These are phyloP conservation scores for Stereocaulon alpinum DNA, from an alignment of 495 filamentous ascomycete genomes.

Conservation along the genomic window DNA sequence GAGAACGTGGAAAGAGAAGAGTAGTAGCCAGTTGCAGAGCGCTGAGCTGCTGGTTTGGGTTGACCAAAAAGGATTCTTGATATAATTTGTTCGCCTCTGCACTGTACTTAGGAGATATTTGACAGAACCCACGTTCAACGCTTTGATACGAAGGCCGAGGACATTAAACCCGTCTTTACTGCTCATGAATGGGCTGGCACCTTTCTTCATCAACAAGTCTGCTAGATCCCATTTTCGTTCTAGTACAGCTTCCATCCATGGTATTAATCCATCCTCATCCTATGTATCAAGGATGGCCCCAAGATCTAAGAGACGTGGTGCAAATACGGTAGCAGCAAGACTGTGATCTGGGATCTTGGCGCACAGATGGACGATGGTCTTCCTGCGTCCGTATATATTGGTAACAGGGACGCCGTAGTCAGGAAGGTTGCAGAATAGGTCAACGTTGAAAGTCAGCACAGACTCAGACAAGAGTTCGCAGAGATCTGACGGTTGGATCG, in stretches of 20 bases:
- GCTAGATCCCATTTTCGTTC: constrained; percentile 26
- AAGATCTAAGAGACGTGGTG: constrained; percentile 17
- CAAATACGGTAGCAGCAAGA: constrained; percentile 16
- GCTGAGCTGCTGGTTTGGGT: constrained; percentile 20
- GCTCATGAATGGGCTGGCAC: constrained; percentile 17
- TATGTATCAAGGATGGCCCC: constrained; percentile 14
- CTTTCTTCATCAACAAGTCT: constrained; percentile 17
- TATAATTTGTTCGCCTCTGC: constrained; percentile 11
- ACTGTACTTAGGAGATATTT: constrained; percentile 24
- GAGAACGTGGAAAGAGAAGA: constrained; percentile 13
- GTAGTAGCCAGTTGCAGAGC: constrained; percentile 21
- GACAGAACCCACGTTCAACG: constrained; percentile 22
- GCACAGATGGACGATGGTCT: constrained; percentile 23
- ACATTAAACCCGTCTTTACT: constrained; percentile 22
- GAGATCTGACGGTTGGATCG: constrained; percentile 12
- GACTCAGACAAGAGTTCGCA: constrained; percentile 17
- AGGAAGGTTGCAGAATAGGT: constrained; percentile 18
- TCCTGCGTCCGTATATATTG: constrained; percentile 8
- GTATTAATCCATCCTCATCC: constrained; percentile 19
- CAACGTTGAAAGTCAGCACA: constrained; percentile 17
- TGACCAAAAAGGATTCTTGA: constrained; percentile 19
- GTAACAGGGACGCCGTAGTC: constrained; percentile 15
- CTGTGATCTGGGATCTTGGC: constrained; percentile 23
- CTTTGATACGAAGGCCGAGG: constrained; percentile 21
- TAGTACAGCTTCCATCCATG: constrained; percentile 24